Evolutionary conservation across 192 early-diverging fungal species (phyloP), one percentile per base, ranked within the genome.

Genomic region (Phycomyces blakesleeanus): DNA sequence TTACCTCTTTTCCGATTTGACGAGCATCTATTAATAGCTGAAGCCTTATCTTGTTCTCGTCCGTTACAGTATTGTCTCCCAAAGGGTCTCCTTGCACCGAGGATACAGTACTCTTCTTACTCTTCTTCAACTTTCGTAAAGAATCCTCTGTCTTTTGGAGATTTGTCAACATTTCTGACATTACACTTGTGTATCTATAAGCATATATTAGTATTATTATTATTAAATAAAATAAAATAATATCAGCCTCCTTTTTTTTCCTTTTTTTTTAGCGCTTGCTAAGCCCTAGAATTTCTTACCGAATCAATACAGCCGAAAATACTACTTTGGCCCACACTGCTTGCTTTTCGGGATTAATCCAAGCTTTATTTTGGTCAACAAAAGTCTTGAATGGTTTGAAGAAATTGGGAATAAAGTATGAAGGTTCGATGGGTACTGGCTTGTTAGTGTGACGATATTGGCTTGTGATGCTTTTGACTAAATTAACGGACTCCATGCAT

Each of bases 21-120:
- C 52, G 53, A 10, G 83, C 82, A 68, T 86, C 84, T 26, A 86
- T 66, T 26, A 72, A 64, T 24, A 74, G 66, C 49, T 86, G 84
- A 16, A 86, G 34, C 6, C 80, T 69, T 61, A 84, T 78, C 40
- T 85, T 86, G 59, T 86, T 84, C 25, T 77, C 76, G 26, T 79
- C 80, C 20, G 77, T 72, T 73, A 85, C 68, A 11, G 51, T 18
- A 21, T 61, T 64, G 15, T 54, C 25, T 5, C 26, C 29, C 40
- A 42, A 26, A 12, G 55, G 10, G 20, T 38, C 37, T 25, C 37
- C 47, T 22, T 56, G 58, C 12, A 53, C 44, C 0, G 40, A 40
- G 14, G 37, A 59, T 14, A 62, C 57, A 39, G 65, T 73, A 10
- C 11, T 37, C 16, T n/a, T 67, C 25, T 63, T 68, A 20, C 57